Evolutionary conservation across 176 grass and related monocot species (phyloP), one percentile per base, ranked within the genome.

Genomic region (Thalia dealbata): DNA sequence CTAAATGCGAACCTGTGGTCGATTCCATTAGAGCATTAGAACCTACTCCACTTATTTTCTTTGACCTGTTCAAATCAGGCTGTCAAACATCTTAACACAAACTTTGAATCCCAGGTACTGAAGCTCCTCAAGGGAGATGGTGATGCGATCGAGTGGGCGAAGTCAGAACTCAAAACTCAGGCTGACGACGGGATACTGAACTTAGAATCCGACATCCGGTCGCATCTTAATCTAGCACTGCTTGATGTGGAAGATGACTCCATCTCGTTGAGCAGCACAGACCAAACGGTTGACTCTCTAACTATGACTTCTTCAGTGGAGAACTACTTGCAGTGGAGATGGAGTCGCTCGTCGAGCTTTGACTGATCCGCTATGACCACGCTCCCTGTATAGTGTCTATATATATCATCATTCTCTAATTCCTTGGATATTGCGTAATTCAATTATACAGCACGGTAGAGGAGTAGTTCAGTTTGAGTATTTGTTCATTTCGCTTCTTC

Each of bases 191-290:
- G 81, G 62, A 27, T 46, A 0, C 16, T 21, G 3, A 68, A 81
- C 24, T 71, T 78, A 3, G 77, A 84, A 32, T 50, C 83, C 0
- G 86, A 87, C 48, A 99, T 95, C 76, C 88, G 75, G 71, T 99
- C 88, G 0, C 86, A 99, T 67, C 85, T 99, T 41, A 91, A 74
- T 68, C 85, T 99, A 0, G 95, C 95, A 0, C 62, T 99, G 58
- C 83, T 99, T 0, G 95, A 89, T 12, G 84, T 99, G 28, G 95
- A 99, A 1, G 90, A 91, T 26, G 95, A 93, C 43, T 75, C 88
- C 3, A 72, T 91, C 60, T 99, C 95, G 9, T 74, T 59, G 21
- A 83, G 83, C 80, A 99, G 95, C 79, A 96, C 86, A 0, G 89
- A 91, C 42, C 92, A 74, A 43, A 91, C 84, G 1, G 74, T 82